phyloP scores from a whole-genome alignment of 805 yeast genomes.

The Kodamaea neixiangensis region DNA sequence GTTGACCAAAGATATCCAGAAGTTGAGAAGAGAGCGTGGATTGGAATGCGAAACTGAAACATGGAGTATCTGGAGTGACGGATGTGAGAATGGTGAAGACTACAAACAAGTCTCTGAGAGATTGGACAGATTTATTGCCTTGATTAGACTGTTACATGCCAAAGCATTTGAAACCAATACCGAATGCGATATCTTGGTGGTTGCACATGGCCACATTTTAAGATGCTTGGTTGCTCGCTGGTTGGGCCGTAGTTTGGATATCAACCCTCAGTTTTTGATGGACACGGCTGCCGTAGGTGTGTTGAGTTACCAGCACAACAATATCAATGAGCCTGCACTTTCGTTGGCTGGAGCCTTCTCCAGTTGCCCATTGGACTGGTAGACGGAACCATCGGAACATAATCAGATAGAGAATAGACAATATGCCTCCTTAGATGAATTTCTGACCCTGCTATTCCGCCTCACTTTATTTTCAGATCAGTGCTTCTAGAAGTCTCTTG shows the following conservation, averaged over 20 bases:
- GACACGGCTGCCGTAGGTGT: conserved; percentile 98
- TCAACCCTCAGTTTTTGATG: conserved; percentile 77
- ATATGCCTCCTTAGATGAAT: too few species aligned
- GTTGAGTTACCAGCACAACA: conserved; percentile 83
- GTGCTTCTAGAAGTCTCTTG: too few species aligned
- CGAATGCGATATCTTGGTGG: conserved; percentile 73
- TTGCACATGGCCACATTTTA: conserved; percentile 92
- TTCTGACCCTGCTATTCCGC: too few species aligned
- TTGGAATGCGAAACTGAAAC: conserved; percentile 39
- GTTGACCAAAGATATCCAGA: conserved; percentile 64
- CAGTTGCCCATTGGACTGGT: conserved; percentile 27
- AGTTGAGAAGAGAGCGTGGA: conserved; percentile 60
- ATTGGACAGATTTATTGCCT: conserved; percentile 67
- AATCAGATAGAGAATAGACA: neutral
- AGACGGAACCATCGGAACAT: neutral
- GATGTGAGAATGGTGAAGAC: conserved; percentile 89
- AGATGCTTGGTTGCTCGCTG: conserved; percentile 90
- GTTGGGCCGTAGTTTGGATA: conserved; percentile 60
- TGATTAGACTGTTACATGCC: conserved; percentile 62
- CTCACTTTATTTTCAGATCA: too few species aligned
- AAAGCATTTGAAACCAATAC: conserved; percentile 50
- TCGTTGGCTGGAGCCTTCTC: conserved; percentile 80
- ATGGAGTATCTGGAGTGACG: conserved; percentile 90
- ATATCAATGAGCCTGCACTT: conserved; percentile 83
- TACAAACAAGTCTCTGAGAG: conserved; percentile 66